Conservation (phyloP, 106 monocot species). For the Phalaenopsis equestris region DNA sequence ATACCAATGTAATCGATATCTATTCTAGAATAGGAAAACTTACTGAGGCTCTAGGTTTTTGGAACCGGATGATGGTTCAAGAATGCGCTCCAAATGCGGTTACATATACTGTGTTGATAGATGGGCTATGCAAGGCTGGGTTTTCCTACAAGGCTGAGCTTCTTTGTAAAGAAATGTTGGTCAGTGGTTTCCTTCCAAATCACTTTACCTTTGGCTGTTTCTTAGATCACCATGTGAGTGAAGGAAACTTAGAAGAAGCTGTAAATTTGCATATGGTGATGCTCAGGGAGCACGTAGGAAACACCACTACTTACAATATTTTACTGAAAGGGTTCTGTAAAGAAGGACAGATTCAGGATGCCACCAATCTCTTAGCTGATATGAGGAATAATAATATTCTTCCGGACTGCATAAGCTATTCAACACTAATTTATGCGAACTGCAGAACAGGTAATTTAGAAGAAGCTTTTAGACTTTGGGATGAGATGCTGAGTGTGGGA, state of each 20-base stretch:
- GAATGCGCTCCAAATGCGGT: conserved; percentile 48
- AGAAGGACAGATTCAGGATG: conserved; percentile 47
- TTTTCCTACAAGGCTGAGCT: conserved; percentile 45
- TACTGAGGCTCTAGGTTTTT: conserved; percentile 38
- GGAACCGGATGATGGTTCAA: conserved; percentile 49
- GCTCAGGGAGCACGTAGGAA: conserved; percentile 37
- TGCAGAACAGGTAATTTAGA: conserved; percentile 45
- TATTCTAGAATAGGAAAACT: conserved; percentile 42
- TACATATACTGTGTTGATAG: conserved; percentile 55
- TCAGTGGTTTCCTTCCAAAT: conserved; percentile 46
- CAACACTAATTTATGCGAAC: conserved; percentile 60
- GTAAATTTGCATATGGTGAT: conserved; percentile 44
- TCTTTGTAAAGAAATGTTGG: conserved; percentile 72
- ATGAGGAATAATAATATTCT: conserved; percentile 41
- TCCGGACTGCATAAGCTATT: conserved; percentile 83
- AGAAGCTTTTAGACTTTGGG: conserved; percentile 72
- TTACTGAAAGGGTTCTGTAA: conserved; percentile 64
- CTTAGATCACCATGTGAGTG: conserved; percentile 44
- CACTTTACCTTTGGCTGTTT: conserved; percentile 62
- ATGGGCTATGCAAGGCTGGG: conserved; percentile 71
- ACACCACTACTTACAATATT: conserved; percentile 64
- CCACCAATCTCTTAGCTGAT: conserved; percentile 30
- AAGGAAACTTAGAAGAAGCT: conserved; percentile 61
- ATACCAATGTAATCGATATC: conserved; percentile 64
- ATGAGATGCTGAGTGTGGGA: conserved; percentile 61